phyloP scores from a whole-genome alignment of 495 filamentous ascomycete genomes.

The Neurospora cerealis region DNA sequence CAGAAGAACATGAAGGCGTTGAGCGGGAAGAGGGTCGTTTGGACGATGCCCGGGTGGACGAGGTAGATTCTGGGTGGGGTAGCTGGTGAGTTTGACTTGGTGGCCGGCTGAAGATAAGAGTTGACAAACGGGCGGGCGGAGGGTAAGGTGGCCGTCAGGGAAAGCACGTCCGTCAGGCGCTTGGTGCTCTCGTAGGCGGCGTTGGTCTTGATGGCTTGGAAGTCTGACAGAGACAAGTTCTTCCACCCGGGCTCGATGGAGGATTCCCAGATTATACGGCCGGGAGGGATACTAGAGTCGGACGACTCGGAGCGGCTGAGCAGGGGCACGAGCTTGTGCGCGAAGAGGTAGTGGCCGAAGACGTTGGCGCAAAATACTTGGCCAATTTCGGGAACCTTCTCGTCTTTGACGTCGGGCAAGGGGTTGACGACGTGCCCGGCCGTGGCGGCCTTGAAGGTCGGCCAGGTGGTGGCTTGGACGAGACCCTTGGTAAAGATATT shows the following conservation, averaged over 20 bases:
- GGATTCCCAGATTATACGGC: slow-evolving; percentile 74
- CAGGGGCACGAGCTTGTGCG: slow-evolving; percentile 66
- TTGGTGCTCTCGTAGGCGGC: slow-evolving; percentile 78
- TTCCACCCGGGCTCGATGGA: slow-evolving; percentile 58
- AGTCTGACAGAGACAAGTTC: slow-evolving; percentile 52
- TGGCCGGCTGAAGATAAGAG: slow-evolving; percentile 20
- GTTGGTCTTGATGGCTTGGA: slow-evolving; percentile 57
- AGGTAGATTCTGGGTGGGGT: slow-evolving; percentile 55
- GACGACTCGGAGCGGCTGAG: slow-evolving; percentile 41
- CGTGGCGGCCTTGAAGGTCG: slow-evolving; percentile 57
- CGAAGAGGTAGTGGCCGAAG: slow-evolving; percentile 90
- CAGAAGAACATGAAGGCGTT: slow-evolving; percentile 50
- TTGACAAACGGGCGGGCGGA: slow-evolving; percentile 47
- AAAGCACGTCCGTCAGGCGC: slow-evolving; percentile 73
- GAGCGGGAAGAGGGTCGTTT: slow-evolving; percentile 68
- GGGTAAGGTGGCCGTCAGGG: slow-evolving; percentile 61
- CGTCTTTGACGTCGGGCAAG: slow-evolving; percentile 10
- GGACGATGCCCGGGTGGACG: slow-evolving; percentile 79
- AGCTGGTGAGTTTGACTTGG: neutral
- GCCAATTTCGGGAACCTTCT: slow-evolving; percentile 38
- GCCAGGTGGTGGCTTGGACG: slow-evolving; percentile 63
- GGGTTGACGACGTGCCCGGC: slow-evolving; percentile 45
- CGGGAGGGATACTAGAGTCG: slow-evolving; percentile 22
- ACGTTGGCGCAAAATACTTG: slow-evolving; percentile 83
- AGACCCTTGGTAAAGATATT: slow-evolving; percentile 51